Conservation (phyloP, 768 basidiomycete species). For the Mycena maculata region DNA sequence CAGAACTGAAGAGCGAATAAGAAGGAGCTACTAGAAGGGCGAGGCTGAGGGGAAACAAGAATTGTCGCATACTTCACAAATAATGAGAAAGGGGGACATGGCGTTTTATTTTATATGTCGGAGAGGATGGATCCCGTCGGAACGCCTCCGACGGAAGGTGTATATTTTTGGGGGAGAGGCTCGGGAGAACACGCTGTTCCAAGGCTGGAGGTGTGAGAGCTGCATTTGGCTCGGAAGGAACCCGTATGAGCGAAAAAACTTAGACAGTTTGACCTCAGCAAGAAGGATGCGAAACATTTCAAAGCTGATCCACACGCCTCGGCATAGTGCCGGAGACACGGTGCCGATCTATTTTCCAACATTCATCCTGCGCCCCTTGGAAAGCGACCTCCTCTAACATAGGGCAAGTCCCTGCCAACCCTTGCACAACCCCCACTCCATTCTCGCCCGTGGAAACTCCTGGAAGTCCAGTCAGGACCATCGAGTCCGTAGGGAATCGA, state of each 20-base stretch:
- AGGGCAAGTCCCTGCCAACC: background rate
- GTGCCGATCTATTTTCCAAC: slow-evolving; percentile 21
- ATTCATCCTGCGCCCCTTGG: background rate
- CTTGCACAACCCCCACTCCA: background rate
- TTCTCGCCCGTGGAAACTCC: background rate
- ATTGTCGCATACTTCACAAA: too few species aligned
- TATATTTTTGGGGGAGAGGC: too few species aligned
- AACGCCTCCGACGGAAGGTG: too few species aligned
- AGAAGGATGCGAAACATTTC: background rate
- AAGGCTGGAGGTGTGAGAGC: too few species aligned
- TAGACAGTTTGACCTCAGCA: too few species aligned
- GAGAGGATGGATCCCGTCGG: too few species aligned
- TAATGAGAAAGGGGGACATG: too few species aligned
- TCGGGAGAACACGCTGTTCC: too few species aligned
- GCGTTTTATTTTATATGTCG: too few species aligned
- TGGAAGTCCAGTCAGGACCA: background rate
- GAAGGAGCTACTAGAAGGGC: background rate
- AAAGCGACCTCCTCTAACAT: slow-evolving; percentile 5
- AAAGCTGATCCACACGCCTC: background rate
- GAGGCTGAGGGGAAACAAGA: background rate
- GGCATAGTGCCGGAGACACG: background rate
- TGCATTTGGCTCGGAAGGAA: too few species aligned
- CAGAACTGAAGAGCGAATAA: too few species aligned
- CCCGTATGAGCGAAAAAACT: too few species aligned
- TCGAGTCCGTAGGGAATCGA: background rate